These are phyloP conservation scores for Fusarium napiforme DNA, from an alignment of 2,329 filamentous ascomycete species.

Conservation along the genomic window DNA sequence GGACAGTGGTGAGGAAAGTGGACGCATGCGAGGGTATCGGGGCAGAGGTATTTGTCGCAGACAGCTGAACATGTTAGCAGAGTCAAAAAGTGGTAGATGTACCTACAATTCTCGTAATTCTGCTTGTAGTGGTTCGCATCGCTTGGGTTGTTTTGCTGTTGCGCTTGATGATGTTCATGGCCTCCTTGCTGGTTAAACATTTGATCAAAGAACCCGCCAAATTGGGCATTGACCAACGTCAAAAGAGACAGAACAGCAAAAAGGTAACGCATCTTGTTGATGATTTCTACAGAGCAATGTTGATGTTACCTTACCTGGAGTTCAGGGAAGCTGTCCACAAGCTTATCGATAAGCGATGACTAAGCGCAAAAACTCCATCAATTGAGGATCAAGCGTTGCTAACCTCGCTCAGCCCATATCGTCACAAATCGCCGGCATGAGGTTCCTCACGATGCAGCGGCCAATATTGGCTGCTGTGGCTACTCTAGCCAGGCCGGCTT, in stretches of 20 bases:
- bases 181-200: constrained; percentile 78
- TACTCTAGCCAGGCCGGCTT: constrained; percentile 44
- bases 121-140: constrained; percentile 84
- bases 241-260: constrained; percentile 68
- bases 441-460: constrained; percentile 59
- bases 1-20: constrained; percentile 98
- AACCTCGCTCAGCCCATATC: constrained; percentile 49
- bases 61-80: constrained; percentile 63
- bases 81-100: rapidly evolving
- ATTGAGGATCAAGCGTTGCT: constrained; percentile 26
- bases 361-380: constrained; percentile 46
- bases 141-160: constrained; percentile 83
- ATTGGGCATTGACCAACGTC: constrained; percentile 77
- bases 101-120: constrained; percentile 73
- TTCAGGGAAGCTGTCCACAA: constrained; percentile 42
- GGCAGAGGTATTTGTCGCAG: constrained; percentile 94
- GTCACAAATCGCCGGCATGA: constrained; percentile 54
- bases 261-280: constrained; percentile 47
- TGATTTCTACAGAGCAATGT: not conserved
- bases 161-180: constrained; percentile 63
- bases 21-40: constrained; percentile 93
- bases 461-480: constrained; percentile 56
- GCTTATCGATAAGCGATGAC: constrained; percentile 48
- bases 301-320: not conserved
- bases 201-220: constrained; percentile 93